Percentiles rank a stretch among this genome's conserved stretches.
Evolutionary conservation across 768 basidiomycete genomes (phyloP).

Genomic region (Pleurotus giganteus): DNA sequence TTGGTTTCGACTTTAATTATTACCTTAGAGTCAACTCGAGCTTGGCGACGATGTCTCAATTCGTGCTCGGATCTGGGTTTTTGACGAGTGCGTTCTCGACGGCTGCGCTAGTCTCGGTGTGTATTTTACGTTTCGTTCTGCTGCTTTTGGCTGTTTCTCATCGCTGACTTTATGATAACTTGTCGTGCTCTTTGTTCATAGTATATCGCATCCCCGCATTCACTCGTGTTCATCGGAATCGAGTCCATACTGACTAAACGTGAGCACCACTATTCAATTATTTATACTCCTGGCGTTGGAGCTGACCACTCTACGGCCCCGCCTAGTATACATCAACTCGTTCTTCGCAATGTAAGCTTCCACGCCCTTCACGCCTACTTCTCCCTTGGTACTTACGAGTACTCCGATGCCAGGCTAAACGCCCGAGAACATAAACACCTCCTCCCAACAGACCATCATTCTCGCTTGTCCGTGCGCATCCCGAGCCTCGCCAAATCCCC

Average conservation of each 20-base stretch:
- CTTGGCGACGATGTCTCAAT: conserved; percentile 12
- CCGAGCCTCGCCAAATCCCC: background rate
- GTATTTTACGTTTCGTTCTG: no score
- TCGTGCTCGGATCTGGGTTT: conserved; percentile 13
- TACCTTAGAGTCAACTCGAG: conserved; percentile 15
- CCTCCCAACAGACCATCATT: background rate
- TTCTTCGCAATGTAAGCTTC: conserved; percentile 26
- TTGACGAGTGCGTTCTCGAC: conserved; percentile 16
- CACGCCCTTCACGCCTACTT: background rate
- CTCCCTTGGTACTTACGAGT: background rate
- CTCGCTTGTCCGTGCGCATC: background rate
- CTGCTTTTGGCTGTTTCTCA: no score
- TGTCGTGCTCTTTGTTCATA: background rate
- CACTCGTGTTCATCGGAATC: conserved; percentile 17
- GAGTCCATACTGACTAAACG: conserved; percentile 21
- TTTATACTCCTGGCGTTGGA: background rate
- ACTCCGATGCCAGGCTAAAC: background rate
- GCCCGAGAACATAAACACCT: background rate
- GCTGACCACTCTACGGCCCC: background rate
- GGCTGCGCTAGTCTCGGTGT: conserved; percentile 10
- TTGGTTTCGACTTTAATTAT: no score
- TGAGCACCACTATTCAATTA: background rate
- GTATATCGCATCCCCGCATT: conserved; percentile 16
- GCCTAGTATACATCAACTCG: conserved; percentile 28
- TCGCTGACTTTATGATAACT: background rate